Base-by-base conservation (phyloP, 208 protist genomes). In the Vickermania ingenoplastis region DNA sequence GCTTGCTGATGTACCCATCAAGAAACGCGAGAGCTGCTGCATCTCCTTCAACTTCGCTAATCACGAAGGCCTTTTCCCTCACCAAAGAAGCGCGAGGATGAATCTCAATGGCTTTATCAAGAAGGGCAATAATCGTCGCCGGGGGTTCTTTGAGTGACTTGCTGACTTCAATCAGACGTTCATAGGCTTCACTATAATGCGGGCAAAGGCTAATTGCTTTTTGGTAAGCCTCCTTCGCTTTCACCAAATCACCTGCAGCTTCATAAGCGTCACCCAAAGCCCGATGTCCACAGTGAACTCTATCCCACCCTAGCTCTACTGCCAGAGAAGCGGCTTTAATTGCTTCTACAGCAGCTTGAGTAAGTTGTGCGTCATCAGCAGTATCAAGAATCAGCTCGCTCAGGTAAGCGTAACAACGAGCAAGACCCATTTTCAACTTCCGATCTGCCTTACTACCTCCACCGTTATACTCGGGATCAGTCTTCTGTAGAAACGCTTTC, bases 11-110 rank as follows among this genome's bases (percentile, higher is more conserved):
- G 13, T 74, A 61, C 7, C 69, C 63, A 1, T 85, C 81, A 23
- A 92, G 77, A 48, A 88, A 92, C 22, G 56, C 66, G 22, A 95
- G 73, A 29, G 85, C 89, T 21, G 59, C 81, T 27, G 63, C 81
- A 59, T 95, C 89, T 31, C 78, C 71, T n/a, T 77, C 59, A 25
- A 80, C 69, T 70, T 95, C 85, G 62, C 73, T 79, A 52, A 93
- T 67, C 41, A 95, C 55, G 53, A 95, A 95, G 4, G 89, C 86
- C 75, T 95, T 95, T 57, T 92, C 85, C 14, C 89, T 83, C 27
- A 91, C 66, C 25, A 85, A 70, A 49, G 70, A 76, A 7, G 83
- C 74, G 25, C 82, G 79, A 1, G 89, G 88, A 69, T 94, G 88
- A 4, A 86, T 75, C 26, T 75, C 76, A 57, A 92, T 84, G 28